Conservation (phyloP, 148 eudicot species). For the Talinum fruticosum region DNA sequence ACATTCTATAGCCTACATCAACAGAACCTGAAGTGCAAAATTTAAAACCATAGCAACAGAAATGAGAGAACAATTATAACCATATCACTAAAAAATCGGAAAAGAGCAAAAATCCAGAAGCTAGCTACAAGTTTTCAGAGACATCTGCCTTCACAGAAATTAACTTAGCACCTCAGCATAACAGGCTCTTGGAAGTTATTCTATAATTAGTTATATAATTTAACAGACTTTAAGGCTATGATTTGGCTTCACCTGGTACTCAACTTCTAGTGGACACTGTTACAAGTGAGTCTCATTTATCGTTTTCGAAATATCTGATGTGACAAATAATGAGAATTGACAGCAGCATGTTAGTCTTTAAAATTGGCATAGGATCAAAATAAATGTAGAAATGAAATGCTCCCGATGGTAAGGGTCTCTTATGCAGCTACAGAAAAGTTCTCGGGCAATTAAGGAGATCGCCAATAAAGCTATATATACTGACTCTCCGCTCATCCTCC, state of each 20-base stretch:
- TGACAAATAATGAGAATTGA: background rate
- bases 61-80: background rate
- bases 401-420: background rate
- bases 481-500: no score
- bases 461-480: background rate
- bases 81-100: background rate
- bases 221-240: background rate
- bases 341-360: background rate
- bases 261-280: background rate
- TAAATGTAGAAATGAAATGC: background rate
- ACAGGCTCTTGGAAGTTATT: background rate
- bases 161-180: background rate
- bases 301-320: background rate
- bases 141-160: background rate
- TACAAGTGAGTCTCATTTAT: background rate
- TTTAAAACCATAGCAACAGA: background rate
- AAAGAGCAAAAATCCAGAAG: no score
- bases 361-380: background rate
- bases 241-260: background rate
- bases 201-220: background rate
- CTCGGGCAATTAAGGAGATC: no score
- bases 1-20: background rate
- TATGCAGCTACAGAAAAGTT: background rate
- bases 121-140: background rate
- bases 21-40: background rate